phyloP scores from a whole-genome alignment of 2,329 filamentous ascomycete species.

The Teratosphaeriaceae sp. region DNA sequence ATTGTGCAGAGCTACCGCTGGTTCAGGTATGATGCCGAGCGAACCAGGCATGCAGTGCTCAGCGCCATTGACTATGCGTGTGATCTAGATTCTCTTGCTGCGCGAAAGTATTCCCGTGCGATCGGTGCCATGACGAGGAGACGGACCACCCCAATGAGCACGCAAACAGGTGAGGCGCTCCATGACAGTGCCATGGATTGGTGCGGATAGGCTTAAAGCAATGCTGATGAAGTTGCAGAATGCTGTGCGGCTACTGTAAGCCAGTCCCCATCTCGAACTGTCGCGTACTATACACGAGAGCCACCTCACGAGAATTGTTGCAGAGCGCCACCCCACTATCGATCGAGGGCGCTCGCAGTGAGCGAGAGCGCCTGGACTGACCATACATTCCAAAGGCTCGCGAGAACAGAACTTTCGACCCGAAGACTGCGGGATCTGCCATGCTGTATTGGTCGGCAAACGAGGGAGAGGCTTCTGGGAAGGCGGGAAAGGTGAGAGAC shows the following conservation, averaged over 20 bases:
- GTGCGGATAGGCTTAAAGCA: constrained; percentile 61
- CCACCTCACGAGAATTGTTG: too few relatives aligned
- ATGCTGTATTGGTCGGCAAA: constrained; percentile 61
- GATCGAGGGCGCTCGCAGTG: neutral
- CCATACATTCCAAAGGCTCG: constrained; percentile 42
- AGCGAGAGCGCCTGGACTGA: neutral
- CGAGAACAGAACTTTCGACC: constrained; percentile 73
- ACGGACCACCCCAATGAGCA: constrained; percentile 72
- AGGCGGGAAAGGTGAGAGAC: constrained; percentile 61
- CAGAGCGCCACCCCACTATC: too few relatives aligned
- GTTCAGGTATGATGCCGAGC: too few relatives aligned
- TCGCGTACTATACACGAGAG: too few relatives aligned
- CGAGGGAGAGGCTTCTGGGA: constrained; percentile 73
- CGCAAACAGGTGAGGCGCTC: too few relatives aligned
- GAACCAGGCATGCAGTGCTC: neutral
- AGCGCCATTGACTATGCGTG: neutral
- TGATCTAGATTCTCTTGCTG: constrained; percentile 48
- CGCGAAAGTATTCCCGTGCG: constrained; percentile 51
- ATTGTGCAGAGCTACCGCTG: constrained; percentile 38
- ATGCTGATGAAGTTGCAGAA: too few relatives aligned
- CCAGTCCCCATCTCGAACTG: too few relatives aligned
- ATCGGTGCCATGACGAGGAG: constrained; percentile 66
- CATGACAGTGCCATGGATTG: too few relatives aligned
- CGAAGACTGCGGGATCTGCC: constrained; percentile 70
- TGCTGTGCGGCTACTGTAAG: constrained; percentile 45